phyloP scores from a whole-genome alignment of 2,329 filamentous ascomycete genomes.

The Trichoderma hamatum region DNA sequence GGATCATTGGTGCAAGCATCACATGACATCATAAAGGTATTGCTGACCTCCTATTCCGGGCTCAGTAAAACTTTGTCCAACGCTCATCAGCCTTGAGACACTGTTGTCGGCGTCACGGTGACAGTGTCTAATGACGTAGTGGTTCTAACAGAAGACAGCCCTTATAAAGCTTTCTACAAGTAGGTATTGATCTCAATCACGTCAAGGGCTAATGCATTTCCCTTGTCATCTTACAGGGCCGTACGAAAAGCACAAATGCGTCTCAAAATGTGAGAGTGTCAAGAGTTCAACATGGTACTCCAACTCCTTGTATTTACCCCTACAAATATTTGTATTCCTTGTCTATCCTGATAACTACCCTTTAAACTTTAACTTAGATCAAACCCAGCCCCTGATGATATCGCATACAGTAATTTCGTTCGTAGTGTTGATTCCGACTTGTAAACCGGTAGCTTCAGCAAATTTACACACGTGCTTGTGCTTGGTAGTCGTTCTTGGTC shows the following conservation, averaged over 20 bases:
- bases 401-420: constrained; percentile 84
- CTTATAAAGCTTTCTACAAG: background rate
- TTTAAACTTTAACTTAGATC: constrained; percentile 64
- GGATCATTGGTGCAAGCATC: background rate
- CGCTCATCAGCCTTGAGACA: background rate
- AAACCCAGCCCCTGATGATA: constrained; percentile 89
- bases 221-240: background rate
- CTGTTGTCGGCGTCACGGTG: background rate
- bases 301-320: background rate
- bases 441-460: constrained; percentile 90
- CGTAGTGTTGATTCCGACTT: constrained; percentile 64
- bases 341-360: constrained; percentile 9
- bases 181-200: too few species aligned
- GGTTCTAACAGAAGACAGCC: background rate
- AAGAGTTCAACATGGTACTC: background rate
- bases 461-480: constrained; percentile 93
- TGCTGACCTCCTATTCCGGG: constrained; percentile 8
- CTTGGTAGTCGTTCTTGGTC: constrained; percentile 77
- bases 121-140: background rate
- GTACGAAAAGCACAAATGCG: background rate
- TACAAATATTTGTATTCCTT: background rate
- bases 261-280: background rate
- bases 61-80: background rate
- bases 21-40: constrained; percentile 4
- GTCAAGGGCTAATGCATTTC: background rate